These are phyloP conservation scores for Moesziomyces globuligerus DNA, from an alignment of 1,284 basidiomycete species.

Conservation along the genomic window DNA sequence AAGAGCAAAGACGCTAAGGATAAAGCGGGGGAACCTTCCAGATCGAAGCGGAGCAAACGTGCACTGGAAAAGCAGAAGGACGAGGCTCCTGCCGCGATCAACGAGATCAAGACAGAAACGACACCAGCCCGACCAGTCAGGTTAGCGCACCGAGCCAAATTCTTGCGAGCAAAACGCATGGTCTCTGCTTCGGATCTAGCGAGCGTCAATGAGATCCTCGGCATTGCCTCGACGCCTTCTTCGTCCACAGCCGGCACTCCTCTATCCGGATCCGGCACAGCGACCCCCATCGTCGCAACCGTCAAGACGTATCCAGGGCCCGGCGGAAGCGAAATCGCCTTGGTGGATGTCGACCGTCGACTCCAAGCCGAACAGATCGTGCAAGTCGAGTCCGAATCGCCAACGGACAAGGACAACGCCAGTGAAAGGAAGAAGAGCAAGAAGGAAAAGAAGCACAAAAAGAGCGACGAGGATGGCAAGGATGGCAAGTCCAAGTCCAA, in stretches of 20 bases:
- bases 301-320: conserved; percentile 45
- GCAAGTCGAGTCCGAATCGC: conserved; percentile 1
- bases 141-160: conserved; percentile 60
- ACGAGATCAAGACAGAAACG: conserved; percentile 41
- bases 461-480: conserved; percentile 23
- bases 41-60: conserved; percentile 16
- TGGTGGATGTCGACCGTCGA: conserved; percentile 46
- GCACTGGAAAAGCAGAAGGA: conserved; percentile 19
- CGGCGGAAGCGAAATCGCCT: conserved; percentile 33
- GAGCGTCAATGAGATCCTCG: conserved; percentile 64
- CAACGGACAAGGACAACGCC: conserved; percentile 12
- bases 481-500: conserved; percentile 16
- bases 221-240: conserved; percentile 49
- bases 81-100: conserved; percentile 21
- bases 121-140: conserved; percentile 25
- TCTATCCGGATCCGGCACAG: conserved; percentile 23
- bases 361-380: conserved; percentile 20
- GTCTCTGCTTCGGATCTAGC: conserved; percentile 48
- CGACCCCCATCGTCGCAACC: conserved; percentile 15
- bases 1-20: conserved; percentile 30
- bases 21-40: no score
- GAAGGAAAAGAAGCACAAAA: conserved; percentile 21
- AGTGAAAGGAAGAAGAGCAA: conserved; percentile 20
- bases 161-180: conserved; percentile 63
- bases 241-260: conserved; percentile 44